phyloP scores from a whole-genome alignment of 805 yeast genomes.

The Schwanniomyces occidentalis region DNA sequence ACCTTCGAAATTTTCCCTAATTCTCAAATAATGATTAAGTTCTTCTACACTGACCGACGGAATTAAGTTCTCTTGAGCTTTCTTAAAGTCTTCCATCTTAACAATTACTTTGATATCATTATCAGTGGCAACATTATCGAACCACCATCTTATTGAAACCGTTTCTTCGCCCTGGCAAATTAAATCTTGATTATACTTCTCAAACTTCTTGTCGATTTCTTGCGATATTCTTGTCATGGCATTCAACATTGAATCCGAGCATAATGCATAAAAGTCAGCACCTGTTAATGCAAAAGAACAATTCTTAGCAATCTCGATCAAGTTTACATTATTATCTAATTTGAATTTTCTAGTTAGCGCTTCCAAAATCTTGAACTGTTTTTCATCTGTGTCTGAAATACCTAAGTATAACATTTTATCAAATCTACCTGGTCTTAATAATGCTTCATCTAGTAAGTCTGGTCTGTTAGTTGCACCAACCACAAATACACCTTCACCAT shows the following conservation, averaged over 20 bases:
- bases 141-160: conserved; percentile 83
- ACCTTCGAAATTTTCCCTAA: conserved; percentile 84
- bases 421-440: conserved; percentile 90
- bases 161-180: conserved; percentile 33
- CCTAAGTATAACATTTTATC: conserved; percentile 95
- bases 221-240: conserved; percentile 92
- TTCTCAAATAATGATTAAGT: conserved; percentile 72
- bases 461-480: conserved; percentile 99
- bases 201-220: conserved; percentile 67
- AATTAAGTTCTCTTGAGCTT: conserved; percentile 66
- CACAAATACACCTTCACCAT: conserved; percentile 79
- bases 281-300: conserved; percentile 96
- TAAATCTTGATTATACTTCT: conserved; percentile 43
- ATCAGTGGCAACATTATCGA: conserved; percentile 71
- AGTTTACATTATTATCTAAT: conserved; percentile 58
- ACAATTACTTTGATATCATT: conserved; percentile 73
- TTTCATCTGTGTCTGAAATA: conserved; percentile 85
- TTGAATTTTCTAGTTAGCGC: conserved; percentile 86
- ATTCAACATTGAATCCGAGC: conserved; percentile 93
- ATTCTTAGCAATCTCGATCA: conserved; percentile 56
- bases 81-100: conserved; percentile 69
- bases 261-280: conserved; percentile 95
- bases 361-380: conserved; percentile 79
- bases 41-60: conserved; percentile 92
- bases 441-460: conserved; percentile 90